phyloP scores from a whole-genome alignment of 495 filamentous ascomycete species.

The Evansstolkia leycettana region DNA sequence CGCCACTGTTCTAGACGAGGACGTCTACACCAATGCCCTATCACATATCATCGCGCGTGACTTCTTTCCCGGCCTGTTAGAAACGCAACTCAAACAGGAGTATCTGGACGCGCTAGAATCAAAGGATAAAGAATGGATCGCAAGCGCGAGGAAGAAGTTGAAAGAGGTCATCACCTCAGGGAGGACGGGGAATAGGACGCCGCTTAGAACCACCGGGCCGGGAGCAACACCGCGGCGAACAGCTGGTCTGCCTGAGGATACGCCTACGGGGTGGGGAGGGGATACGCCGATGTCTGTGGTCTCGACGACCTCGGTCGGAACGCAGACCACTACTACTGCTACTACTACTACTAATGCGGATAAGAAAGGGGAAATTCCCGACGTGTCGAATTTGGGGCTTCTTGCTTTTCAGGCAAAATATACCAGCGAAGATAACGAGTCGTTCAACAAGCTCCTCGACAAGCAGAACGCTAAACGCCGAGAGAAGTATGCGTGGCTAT shows the following conservation, averaged over 20 bases:
- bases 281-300: conserved; percentile 57
- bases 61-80: conserved; percentile 87
- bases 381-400: conserved; percentile 67
- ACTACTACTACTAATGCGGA: background rate
- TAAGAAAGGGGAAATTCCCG: conserved; percentile 39
- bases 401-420: conserved; percentile 82
- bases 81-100: conserved; percentile 76
- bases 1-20: conserved; percentile 81
- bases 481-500: conserved; percentile 79
- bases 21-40: conserved; percentile 79
- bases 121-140: conserved; percentile 73
- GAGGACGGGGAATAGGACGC: conserved; percentile 32
- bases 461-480: conserved; percentile 75
- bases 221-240: conserved; percentile 16
- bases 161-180: conserved; percentile 69
- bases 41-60: conserved; percentile 94
- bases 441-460: conserved; percentile 85
- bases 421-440: conserved; percentile 94
- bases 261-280: conserved; percentile 33
- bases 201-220: conserved; percentile 12
- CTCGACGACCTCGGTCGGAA: conserved; percentile 25
- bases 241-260: conserved; percentile 40
- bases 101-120: conserved; percentile 86
- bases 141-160: conserved; percentile 60
- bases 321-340: background rate